A percentile compares a stretch with the other conserved stretches of the same genome.
Evolutionary conservation across 2,329 filamentous ascomycete species (phyloP).

Genomic region (Bimuria novae-zelandiae): DNA sequence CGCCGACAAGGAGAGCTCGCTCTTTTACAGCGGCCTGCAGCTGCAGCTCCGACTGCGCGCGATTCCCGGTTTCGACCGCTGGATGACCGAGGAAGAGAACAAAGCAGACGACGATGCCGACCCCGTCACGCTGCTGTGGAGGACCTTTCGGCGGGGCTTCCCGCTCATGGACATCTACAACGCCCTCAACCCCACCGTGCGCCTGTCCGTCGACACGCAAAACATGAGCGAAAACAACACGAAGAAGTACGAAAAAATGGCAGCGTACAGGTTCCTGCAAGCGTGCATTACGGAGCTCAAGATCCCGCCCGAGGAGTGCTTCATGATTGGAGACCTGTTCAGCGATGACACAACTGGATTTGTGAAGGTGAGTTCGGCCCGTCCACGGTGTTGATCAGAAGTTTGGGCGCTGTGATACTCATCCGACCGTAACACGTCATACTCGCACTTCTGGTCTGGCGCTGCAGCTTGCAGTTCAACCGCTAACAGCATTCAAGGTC

Average conservation of each 20-base stretch:
- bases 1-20: conserved; percentile 85
- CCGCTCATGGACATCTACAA: conserved; percentile 92
- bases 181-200: conserved; percentile 71
- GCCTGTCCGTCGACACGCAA: conserved; percentile 68
- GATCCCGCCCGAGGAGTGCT: conserved; percentile 80
- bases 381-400: too few species aligned
- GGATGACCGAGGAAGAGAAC: conserved; percentile 73
- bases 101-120: conserved; percentile 71
- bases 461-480: not conserved
- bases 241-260: conserved; percentile 79
- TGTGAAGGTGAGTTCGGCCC: conserved; percentile 69
- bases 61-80: conserved; percentile 80
- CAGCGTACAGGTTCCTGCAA: conserved; percentile 90
- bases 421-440: too few species aligned
- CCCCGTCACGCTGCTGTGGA: conserved; percentile 90
- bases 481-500: conserved; percentile 58
- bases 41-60: conserved; percentile 79
- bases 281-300: conserved; percentile 83
- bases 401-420: too few species aligned
- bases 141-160: conserved; percentile 79
- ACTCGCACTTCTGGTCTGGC: too few species aligned
- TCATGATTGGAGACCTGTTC: conserved; percentile 89
- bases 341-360: conserved; percentile 96
- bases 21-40: conserved; percentile 93
- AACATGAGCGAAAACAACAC: conserved; percentile 60